Base-by-base conservation (phyloP, 257 asterid species). In the Vinca minor region DNA sequence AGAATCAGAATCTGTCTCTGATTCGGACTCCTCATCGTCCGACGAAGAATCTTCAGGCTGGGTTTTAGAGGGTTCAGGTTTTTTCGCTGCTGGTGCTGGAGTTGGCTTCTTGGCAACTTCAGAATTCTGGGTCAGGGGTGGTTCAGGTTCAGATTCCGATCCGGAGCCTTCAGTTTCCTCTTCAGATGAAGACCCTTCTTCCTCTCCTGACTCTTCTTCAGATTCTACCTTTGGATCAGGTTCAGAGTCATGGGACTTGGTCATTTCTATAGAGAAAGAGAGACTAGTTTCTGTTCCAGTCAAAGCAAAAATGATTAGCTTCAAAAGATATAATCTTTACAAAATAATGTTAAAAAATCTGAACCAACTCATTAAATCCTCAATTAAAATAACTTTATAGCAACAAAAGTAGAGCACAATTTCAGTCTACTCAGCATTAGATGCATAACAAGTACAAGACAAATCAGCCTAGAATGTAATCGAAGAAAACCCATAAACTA, bases 1-100 rank as follows among this genome's bases (percentile, higher is more conserved):
- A 12, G 77, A 34, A 1, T 69, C 82, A 1, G 84, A 42, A 3
- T 77, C 83, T 6, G 90, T 18, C 10, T 79, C 87, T 13, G 85
- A 78, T 21, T 71, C 85, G 9, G 88, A 74, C 6, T 64, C 84
- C 0, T 68, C 73, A 3, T 65, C 74, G 26, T 65, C 84, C 12
- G 69, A 42, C 12, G 89, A 81, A 23, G 87, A 76, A 39, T 62
- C 52, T 1, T 57, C 21, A 10, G 46, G 9, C 59, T 46, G 57
- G 49, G 44, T 0, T 23, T 49, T 49, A 4, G 65, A 13, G 28
- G 74, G 55, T n/a, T 55, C 52, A 38, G 70, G 13, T 10, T 72
- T 79, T 38, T 63, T 69, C 1, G 63, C 1, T 11, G 44, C 68
- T 2, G 73, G 66, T 9, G 78, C 54, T 17, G 75, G 61, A 32